phyloP scores from a whole-genome alignment of 2,329 filamentous ascomycete species.

The Grosmannia serpens region DNA sequence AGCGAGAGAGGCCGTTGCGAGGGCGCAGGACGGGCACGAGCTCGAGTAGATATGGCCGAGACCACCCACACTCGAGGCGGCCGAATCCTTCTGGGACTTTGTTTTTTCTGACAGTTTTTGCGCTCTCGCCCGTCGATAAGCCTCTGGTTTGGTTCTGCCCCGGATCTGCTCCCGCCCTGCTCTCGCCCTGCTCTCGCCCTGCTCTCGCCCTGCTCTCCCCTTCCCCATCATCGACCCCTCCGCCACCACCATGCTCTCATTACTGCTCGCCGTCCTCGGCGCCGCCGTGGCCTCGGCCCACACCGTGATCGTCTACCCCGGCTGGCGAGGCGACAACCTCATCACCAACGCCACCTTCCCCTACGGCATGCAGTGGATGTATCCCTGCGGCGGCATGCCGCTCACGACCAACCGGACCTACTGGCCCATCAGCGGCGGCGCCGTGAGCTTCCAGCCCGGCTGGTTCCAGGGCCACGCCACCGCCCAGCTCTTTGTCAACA shows the following conservation, averaged over 20 bases:
- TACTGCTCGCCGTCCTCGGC: conserved; percentile 30
- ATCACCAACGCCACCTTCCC: conserved; percentile 68
- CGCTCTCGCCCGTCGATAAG: not conserved
- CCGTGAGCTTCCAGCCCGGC: conserved; percentile 81
- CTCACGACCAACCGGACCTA: conserved; percentile 74
- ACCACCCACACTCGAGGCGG: not conserved
- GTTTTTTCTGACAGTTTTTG: not conserved
- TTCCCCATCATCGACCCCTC: no score
- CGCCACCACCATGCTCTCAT: conserved; percentile 30
- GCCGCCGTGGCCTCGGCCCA: conserved; percentile 51
- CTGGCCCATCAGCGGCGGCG: conserved; percentile 82
- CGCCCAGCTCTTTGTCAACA: conserved; percentile 81
- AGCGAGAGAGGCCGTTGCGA: not conserved
- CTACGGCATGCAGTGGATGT: conserved; percentile 91
- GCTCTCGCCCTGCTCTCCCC: no score
- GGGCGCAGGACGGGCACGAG: no score
- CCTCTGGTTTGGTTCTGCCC: no score
- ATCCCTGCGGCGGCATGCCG: conserved; percentile 80
- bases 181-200: no score
- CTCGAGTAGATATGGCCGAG: not conserved
- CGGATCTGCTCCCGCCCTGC: no score
- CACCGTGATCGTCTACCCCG: conserved; percentile 75
- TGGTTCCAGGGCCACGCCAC: conserved; percentile 87
- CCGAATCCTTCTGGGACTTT: not conserved
- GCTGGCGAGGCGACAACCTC: conserved; percentile 79